Percentiles rank a stretch among this genome's conserved stretches.
Evolutionary conservation across 495 filamentous ascomycete genomes (phyloP).

Genomic region (Penicillium psychrofluorescens): DNA sequence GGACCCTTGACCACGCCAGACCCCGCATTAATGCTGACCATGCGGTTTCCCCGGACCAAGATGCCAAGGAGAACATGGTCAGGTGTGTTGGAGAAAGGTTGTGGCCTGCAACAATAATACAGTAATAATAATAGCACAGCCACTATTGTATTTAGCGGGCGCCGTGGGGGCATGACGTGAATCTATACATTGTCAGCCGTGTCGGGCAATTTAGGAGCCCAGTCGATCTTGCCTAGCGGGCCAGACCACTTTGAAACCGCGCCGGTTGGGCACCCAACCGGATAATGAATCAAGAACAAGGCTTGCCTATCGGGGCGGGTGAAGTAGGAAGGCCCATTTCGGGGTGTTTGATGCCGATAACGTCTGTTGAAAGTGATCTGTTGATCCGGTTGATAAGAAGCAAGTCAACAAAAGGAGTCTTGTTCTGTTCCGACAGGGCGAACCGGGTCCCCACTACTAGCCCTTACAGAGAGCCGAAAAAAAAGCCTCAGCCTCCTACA

Average conservation of each 20-base stretch:
- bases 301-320: constrained; percentile 15
- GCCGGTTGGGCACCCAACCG: constrained; percentile 7
- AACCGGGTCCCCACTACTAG: constrained; percentile 11
- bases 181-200: neutral
- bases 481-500: constrained; percentile 5
- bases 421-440: constrained; percentile 10
- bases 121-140: too few relatives aligned
- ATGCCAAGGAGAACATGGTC: constrained; percentile 7
- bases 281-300: constrained; percentile 13
- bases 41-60: constrained; percentile 24
- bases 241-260: constrained; percentile 15
- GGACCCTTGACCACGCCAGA: constrained; percentile 4
- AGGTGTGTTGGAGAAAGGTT: too few relatives aligned
- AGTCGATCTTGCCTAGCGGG: constrained; percentile 11
- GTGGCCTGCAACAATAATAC: too few relatives aligned
- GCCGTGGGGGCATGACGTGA: constrained; percentile 10
- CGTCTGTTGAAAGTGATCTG: constrained; percentile 7
- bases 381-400: constrained; percentile 12
- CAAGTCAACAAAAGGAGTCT: neutral
- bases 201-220: constrained; percentile 22
- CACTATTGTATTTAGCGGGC: too few relatives aligned
- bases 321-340: constrained; percentile 14
- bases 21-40: constrained; percentile 19
- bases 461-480: neutral
- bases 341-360: constrained; percentile 9